Conservation (phyloP, 2,329 filamentous ascomycete species). For the Mollisiaceae sp. region DNA sequence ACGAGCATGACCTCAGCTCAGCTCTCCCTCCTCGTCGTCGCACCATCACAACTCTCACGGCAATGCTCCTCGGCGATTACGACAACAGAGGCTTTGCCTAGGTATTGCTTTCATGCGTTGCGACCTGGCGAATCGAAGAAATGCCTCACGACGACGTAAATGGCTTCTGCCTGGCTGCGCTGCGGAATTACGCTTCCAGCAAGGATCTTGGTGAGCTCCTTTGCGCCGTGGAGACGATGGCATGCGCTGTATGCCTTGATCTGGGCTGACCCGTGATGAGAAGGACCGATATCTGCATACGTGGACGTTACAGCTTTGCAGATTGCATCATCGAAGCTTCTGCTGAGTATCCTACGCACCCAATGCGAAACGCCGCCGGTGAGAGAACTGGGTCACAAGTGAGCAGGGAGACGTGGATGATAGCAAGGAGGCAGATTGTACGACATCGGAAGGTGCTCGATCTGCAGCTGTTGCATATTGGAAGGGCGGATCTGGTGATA, state of each 20-base stretch:
- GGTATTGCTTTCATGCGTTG: slow-evolving; percentile 29
- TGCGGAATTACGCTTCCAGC: slow-evolving; percentile 20
- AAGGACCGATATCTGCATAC: slow-evolving; percentile 24
- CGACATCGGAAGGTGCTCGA: slow-evolving; percentile 25
- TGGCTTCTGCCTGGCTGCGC: slow-evolving; percentile 26
- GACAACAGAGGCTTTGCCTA: slow-evolving; percentile 29
- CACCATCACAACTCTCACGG: slow-evolving; percentile 27
- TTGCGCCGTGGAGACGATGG: slow-evolving; percentile 16
- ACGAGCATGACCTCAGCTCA: slow-evolving; percentile 27
- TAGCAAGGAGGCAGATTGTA: slow-evolving; percentile 23
- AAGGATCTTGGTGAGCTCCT: slow-evolving; percentile 26
- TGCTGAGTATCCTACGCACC: slow-evolving; percentile 22
- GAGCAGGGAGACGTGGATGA: slow-evolving; percentile 26
- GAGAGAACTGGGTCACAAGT: slow-evolving; percentile 26
- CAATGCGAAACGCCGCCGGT: slow-evolving; percentile 29
- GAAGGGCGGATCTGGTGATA: slow-evolving; percentile 27
- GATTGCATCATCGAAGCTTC: slow-evolving; percentile 30
- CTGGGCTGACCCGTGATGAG: slow-evolving; percentile 8
- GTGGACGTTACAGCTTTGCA: slow-evolving; percentile 26
- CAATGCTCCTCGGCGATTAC: slow-evolving; percentile 26
- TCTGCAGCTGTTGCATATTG: slow-evolving; percentile 28
- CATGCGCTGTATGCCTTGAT: slow-evolving; percentile 28
- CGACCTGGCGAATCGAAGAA: slow-evolving; percentile 28
- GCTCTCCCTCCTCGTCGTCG: slow-evolving; percentile 22
- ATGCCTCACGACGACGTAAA: slow-evolving; percentile 20